A percentile compares a stretch with the other conserved stretches of the same genome.
Conservation (phyloP, 148 eudicot species). For the Cornus florida region DNA sequence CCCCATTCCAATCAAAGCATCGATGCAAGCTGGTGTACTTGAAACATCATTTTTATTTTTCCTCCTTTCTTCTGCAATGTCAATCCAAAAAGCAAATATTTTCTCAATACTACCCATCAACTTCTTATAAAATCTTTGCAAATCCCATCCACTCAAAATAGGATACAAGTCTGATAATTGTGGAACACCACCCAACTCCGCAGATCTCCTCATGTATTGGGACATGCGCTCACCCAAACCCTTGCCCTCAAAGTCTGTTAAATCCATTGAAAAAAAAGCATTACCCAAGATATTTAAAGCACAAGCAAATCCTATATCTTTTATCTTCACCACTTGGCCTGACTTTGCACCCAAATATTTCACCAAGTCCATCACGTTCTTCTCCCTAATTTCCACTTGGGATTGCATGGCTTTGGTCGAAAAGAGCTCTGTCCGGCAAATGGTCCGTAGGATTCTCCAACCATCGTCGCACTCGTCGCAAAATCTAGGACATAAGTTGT, state of each 20-base stretch:
- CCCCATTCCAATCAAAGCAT: slow-evolving; percentile 11
- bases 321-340: slow-evolving; percentile 16
- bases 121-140: slow-evolving; percentile 2
- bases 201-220: neutral
- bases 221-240: neutral
- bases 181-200: neutral
- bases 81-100: neutral
- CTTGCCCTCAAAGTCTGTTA: neutral
- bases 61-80: neutral
- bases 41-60: neutral
- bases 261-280: slow-evolving; percentile 20
- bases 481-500: neutral
- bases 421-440: slow-evolving; percentile 21
- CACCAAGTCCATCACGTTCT: slow-evolving; percentile 23
- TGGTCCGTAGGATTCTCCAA: slow-evolving; percentile 17
- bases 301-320: slow-evolving; percentile 13
- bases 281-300: slow-evolving; percentile 25
- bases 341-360: slow-evolving; percentile 11
- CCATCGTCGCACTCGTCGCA: neutral
- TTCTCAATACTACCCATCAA: too few relatives aligned
- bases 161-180: slow-evolving; percentile 17
- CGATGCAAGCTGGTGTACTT: neutral
- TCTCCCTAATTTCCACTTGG: slow-evolving; percentile 13
- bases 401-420: slow-evolving; percentile 14
- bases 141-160: neutral